These are phyloP conservation scores for Mrakia frigida DNA, from an alignment of 768 basidiomycete species.

Conservation along the genomic window DNA sequence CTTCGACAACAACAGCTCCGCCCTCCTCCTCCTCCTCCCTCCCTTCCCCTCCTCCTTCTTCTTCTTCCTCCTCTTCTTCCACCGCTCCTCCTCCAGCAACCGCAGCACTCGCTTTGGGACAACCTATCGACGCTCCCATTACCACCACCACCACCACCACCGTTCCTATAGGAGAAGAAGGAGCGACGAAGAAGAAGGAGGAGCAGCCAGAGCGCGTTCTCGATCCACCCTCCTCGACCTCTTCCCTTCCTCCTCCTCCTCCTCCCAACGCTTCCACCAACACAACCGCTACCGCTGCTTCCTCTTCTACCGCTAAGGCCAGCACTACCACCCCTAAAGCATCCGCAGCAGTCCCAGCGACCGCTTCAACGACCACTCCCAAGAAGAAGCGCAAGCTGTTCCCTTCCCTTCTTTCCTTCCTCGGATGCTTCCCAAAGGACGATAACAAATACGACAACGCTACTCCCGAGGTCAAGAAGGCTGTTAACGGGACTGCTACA, in stretches of 20 bases:
- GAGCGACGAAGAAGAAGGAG: no score
- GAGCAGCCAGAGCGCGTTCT: no score
- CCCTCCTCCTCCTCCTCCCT: background rate
- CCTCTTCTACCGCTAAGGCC: background rate
- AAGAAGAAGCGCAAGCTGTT: constrained; percentile 21
- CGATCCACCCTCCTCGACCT: background rate
- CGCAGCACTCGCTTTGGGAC: background rate
- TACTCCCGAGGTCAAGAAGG: no score
- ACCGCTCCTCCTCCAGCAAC: background rate
- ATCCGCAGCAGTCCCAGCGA: no score
- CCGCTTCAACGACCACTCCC: no score
- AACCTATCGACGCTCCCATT: background rate
- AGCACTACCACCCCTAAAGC: background rate
- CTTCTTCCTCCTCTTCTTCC: background rate
- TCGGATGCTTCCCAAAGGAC: constrained; percentile 8
- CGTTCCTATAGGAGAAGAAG: no score
- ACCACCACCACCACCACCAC: no score
- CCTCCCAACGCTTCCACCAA: constrained; percentile 1
- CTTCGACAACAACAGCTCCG: background rate
- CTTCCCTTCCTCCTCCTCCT: background rate
- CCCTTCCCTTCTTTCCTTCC: constrained; percentile 13
- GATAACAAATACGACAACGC: background rate
- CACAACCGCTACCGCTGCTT: background rate
- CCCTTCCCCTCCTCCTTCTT: background rate
- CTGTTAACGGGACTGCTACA: background rate